Percentiles rank a stretch among this genome's conserved stretches.
phyloP scores from a whole-genome alignment of 495 filamentous ascomycete genomes.

The Pyrenula aspistea region DNA sequence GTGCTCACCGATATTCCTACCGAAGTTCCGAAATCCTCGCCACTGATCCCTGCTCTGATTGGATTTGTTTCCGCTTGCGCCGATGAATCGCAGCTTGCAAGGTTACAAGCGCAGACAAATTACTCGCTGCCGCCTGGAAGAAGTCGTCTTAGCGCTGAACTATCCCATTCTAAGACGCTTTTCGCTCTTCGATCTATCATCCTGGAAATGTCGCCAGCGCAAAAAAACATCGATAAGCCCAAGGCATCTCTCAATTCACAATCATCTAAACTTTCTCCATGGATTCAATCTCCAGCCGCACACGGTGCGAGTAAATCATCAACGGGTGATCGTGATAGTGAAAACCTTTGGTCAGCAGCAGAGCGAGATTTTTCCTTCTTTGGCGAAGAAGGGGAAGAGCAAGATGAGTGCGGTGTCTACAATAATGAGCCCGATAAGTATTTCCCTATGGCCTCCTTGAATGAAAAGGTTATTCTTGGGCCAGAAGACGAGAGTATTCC shows the following conservation, averaged over 20 bases:
- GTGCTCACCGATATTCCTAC: slow-evolving; percentile 49
- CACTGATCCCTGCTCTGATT: slow-evolving; percentile 33
- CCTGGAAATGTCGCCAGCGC: slow-evolving; percentile 40
- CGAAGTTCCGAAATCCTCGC: slow-evolving; percentile 28
- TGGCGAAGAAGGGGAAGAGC: slow-evolving; percentile 27
- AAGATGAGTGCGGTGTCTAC: slow-evolving; percentile 38
- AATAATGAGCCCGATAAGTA: slow-evolving; percentile 28
- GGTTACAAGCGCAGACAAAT: slow-evolving; percentile 36
- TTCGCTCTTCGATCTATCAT: slow-evolving; percentile 44
- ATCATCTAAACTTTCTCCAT: slow-evolving; percentile 13
- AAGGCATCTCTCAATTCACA: background rate
- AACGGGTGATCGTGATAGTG: slow-evolving; percentile 48
- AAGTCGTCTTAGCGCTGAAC: slow-evolving; percentile 22
- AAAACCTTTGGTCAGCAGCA: slow-evolving; percentile 48
- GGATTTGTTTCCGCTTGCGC: slow-evolving; percentile 49
- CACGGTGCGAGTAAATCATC: slow-evolving; percentile 35
- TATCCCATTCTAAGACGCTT: slow-evolving; percentile 31
- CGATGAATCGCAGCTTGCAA: slow-evolving; percentile 42
- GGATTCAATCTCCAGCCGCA: slow-evolving; percentile 24
- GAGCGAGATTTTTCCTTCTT: slow-evolving; percentile 55
- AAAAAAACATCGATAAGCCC: slow-evolving; percentile 3
- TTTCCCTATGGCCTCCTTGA: slow-evolving; percentile 30
- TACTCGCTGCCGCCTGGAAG: slow-evolving; percentile 38
- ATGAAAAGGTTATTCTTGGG: slow-evolving; percentile 28
- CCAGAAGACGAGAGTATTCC: slow-evolving; percentile 17